These are phyloP conservation scores for Rhododendron molle DNA, from an alignment of 148 eudicot species.

Conservation along the genomic window DNA sequence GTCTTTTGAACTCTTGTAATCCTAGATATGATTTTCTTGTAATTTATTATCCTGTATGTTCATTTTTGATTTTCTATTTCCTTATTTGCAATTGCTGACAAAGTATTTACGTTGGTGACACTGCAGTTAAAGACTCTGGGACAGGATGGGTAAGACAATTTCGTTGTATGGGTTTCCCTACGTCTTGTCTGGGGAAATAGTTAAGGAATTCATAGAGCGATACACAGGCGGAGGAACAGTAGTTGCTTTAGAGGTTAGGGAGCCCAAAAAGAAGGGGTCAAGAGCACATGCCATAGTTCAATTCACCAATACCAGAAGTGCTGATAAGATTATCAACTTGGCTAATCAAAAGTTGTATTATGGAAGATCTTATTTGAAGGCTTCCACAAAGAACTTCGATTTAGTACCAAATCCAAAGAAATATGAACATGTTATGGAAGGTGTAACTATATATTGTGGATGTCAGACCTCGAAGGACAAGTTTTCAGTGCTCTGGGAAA, in stretches of 20 bases:
- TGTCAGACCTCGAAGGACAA: constrained; percentile 18
- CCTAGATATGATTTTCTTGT: background rate
- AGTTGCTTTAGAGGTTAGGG: constrained; percentile 40
- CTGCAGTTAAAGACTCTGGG: constrained; percentile 21
- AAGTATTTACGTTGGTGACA: background rate
- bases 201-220: constrained; percentile 27
- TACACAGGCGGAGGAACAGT: constrained; percentile 37
- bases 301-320: constrained; percentile 19
- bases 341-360: constrained; percentile 21
- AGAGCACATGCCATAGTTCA: constrained; percentile 42
- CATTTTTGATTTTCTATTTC: background rate
- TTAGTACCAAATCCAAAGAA: constrained; percentile 14
- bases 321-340: constrained; percentile 24
- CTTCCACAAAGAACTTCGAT: constrained; percentile 7
- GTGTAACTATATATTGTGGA: constrained; percentile 8
- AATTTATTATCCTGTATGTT: background rate
- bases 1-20: background rate
- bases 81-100: background rate
- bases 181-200: constrained; percentile 21
- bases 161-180: constrained; percentile 36
- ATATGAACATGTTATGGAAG: constrained; percentile 15
- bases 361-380: constrained; percentile 38
- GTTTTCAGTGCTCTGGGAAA: constrained; percentile 22
- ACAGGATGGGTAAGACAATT: constrained; percentile 17
- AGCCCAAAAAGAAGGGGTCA: constrained; percentile 13